Conservation (phyloP, 805 yeast species). For the Candida xiaguanensis region DNA sequence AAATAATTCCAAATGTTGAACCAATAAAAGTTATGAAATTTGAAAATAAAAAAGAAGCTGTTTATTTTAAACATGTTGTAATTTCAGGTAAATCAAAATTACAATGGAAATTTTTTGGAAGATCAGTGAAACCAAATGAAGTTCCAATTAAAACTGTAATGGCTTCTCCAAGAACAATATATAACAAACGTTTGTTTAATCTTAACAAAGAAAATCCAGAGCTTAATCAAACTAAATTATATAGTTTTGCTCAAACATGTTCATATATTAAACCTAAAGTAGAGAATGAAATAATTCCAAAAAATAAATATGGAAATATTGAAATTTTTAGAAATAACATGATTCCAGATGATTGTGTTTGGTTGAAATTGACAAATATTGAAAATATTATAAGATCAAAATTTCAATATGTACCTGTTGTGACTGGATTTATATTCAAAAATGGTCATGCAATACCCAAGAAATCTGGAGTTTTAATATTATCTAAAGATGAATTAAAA, state of each 20-base stretch:
- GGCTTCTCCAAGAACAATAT: constrained; percentile 20
- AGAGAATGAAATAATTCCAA: constrained; percentile 15
- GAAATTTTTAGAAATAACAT: constrained; percentile 25
- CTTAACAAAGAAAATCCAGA: constrained; percentile 18
- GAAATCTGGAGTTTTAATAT: constrained; percentile 25
- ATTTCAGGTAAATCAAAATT: constrained; percentile 27
- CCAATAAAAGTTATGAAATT: constrained; percentile 16
- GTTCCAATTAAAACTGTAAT: constrained; percentile 18
- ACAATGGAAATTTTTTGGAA: constrained; percentile 33
- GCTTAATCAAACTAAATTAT: constrained; percentile 19
- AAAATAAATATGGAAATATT: constrained; percentile 28
- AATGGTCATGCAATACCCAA: constrained; percentile 24
- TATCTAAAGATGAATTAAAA: constrained; percentile 12
- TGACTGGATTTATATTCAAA: constrained; percentile 26
- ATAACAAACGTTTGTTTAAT: constrained; percentile 17
- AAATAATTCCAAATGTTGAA: constrained; percentile 14
- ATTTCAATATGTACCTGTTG: constrained; percentile 28
- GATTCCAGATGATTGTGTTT: constrained; percentile 28
- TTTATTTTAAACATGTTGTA: constrained; percentile 20
- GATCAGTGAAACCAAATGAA: constrained; percentile 22
- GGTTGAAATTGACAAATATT: constrained; percentile 22
- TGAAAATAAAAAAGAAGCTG: constrained; percentile 12
- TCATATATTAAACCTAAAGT: constrained; percentile 16
- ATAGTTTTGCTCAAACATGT: constrained; percentile 28
- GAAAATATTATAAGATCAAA: constrained; percentile 16